Evolutionary conservation across 2,329 filamentous ascomycete genomes (phyloP).

Genomic region (Pseudonectria foliicola): DNA sequence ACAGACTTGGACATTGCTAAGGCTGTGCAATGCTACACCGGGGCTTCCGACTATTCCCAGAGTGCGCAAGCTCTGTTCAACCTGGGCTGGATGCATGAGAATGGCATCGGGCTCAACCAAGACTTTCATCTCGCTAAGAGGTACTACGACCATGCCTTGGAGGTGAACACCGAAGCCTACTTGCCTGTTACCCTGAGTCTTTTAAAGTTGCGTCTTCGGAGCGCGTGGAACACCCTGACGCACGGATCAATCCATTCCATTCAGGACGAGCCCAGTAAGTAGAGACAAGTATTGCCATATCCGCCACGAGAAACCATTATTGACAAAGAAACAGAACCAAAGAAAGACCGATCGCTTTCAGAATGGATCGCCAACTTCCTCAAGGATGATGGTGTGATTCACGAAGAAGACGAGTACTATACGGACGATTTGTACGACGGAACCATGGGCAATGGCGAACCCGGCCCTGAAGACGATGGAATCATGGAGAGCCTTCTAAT

Average conservation of each 20-base stretch:
- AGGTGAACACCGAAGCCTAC: conserved; percentile 89
- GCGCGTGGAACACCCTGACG: conserved; percentile 91
- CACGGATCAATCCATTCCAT: conserved; percentile 90
- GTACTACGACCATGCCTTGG: conserved; percentile 87
- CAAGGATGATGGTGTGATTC: conserved; percentile 57
- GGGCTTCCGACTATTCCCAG: conserved; percentile 82
- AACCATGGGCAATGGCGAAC: conserved; percentile 51
- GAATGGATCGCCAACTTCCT: conserved; percentile 89
- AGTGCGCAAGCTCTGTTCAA: conserved; percentile 97
- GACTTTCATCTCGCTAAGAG: conserved; percentile 96
- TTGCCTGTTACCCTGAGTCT: conserved; percentile 85
- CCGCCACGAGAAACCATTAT: conserved; percentile 2
- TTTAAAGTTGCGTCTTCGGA: conserved; percentile 74
- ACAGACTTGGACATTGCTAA: conserved; percentile 67
- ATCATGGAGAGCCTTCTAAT: conserved; percentile 81
- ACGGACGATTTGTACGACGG: conserved; percentile 47
- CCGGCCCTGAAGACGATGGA: conserved; percentile 62
- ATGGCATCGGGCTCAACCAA: conserved; percentile 84
- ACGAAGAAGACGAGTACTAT: conserved; percentile 55
- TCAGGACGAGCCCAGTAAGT: conserved; percentile 75
- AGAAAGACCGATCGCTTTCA: conserved; percentile 67
- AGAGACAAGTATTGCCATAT: neutral
- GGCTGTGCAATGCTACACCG: conserved; percentile 86
- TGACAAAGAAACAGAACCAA: conserved; percentile 46
- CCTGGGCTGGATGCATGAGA: conserved; percentile 98